Evolutionary conservation across 495 filamentous ascomycete species (phyloP), one percentile per base, ranked within the genome.

Genomic region (Mytilinidion resinicola): DNA sequence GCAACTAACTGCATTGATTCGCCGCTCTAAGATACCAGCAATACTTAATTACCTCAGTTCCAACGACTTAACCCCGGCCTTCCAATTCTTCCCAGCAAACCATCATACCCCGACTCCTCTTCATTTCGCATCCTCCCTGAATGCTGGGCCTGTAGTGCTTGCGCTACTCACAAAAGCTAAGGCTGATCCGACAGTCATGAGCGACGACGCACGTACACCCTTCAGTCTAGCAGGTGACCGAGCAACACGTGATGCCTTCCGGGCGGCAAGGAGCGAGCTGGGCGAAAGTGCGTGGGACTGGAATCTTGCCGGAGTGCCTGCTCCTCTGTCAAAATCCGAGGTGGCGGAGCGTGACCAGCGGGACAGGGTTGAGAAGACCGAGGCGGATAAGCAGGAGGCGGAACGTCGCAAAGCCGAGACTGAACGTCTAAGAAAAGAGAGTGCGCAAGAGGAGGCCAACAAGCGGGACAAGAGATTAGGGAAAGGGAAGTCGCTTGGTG

Each of bases 141-240:
- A 92, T 72, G 80, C 83, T 0, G 75, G 89, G 1, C 78, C 88
- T 0, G 75, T 95, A 49, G 83, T 96, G 1, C 66, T 76, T 0
- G 89, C 89, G 0, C 82, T 98, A 4, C 80, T 98, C 3, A 78
- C 80, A 1, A 91, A 91, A 76, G 85, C 80, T 8, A 72, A 74
- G 17, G 85, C 89, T 14, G 83, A 96, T 68, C 93, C 93, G 1
- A 85, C 85, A 0, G 12, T 83, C 3, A 63, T 68, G 10, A 97
- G 86, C 69, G 68, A 65, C 9, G 79, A 82, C 37, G 87, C 85
- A 17, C 87, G 84, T 65, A 86, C 90, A 0, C 72, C 93, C 0
- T 97, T 95, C 68, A 90, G 95, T 41, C 80, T 97, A 4, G 82
- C 89, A 9, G 90, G 95, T 34, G 90, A 97, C 68, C 81, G 91